Conservation (phyloP, 352 stramenopile genomes). For the Globisporangium canariense region DNA sequence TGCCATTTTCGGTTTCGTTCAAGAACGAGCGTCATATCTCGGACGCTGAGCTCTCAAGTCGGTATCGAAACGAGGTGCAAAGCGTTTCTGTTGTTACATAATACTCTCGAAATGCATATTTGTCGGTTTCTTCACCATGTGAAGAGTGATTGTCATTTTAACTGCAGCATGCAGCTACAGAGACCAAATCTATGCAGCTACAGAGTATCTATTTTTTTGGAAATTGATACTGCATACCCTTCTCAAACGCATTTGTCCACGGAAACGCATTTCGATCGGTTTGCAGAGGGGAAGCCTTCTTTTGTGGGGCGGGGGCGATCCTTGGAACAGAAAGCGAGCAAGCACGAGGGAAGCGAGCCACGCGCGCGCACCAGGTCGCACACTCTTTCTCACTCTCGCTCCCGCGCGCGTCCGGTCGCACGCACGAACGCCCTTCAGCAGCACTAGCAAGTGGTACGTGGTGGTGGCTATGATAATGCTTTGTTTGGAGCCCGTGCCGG, state of each 20-base stretch:
- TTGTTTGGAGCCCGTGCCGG: no score
- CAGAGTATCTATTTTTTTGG: no score
- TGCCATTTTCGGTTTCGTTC: no score
- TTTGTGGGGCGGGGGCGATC: conserved; percentile 3
- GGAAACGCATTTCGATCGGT: background rate
- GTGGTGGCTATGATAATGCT: background rate
- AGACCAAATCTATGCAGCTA: no score
- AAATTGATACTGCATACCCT: background rate
- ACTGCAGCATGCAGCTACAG: no score
- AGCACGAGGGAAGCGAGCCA: conserved; percentile 5
- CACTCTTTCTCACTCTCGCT: background rate
- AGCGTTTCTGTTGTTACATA: no score
- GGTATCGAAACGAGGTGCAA: no score
- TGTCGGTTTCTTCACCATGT: no score
- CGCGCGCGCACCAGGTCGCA: background rate
- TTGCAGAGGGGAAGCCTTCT: background rate
- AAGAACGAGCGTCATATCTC: no score
- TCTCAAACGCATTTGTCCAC: background rate
- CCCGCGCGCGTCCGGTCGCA: background rate
- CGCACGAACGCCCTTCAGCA: background rate
- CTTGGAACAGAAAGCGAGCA: conserved; percentile 1
- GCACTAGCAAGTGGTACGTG: conserved; percentile 1
- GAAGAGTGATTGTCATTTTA: no score
- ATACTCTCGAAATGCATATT: no score
- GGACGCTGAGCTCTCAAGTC: no score